A percentile compares a stretch with the other conserved stretches of the same genome.
Evolutionary conservation across 2,329 filamentous ascomycete species (phyloP).

Genomic region (Gremmenia infestans): DNA sequence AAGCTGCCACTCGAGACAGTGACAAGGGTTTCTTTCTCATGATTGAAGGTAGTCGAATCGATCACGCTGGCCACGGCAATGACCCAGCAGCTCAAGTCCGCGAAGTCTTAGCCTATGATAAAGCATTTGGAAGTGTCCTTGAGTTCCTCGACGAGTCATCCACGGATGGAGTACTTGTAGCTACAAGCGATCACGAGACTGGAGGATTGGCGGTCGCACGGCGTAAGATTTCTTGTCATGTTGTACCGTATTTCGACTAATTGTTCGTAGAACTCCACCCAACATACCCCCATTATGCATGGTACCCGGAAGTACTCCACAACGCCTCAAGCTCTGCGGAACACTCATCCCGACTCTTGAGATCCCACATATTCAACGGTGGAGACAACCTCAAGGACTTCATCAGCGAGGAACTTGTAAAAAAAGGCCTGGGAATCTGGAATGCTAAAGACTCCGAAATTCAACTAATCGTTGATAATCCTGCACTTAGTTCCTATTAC

Average conservation of each 20-base stretch:
- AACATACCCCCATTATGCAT: slow-evolving; percentile 64
- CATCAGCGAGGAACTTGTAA: slow-evolving; percentile 63
- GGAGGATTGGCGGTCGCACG: slow-evolving; percentile 80
- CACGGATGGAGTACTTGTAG: slow-evolving; percentile 74
- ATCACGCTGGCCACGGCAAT: slow-evolving; percentile 86
- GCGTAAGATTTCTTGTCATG: slow-evolving; percentile 44
- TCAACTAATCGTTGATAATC: slow-evolving; percentile 53
- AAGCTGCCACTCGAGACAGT: slow-evolving; percentile 72
- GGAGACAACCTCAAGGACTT: slow-evolving; percentile 47
- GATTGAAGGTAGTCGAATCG: slow-evolving; percentile 95
- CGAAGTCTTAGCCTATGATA: slow-evolving; percentile 94
- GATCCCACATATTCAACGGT: slow-evolving; percentile 45
- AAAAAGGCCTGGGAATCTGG: slow-evolving; percentile 67
- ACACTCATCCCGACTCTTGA: slow-evolving; percentile 59
- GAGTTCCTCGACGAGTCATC: slow-evolving; percentile 75
- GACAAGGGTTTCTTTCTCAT: slow-evolving; percentile 97
- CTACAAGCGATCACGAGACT: slow-evolving; percentile 94
- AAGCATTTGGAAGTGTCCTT: slow-evolving; percentile 73
- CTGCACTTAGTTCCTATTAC: slow-evolving; percentile 47
- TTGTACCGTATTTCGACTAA: not conserved
- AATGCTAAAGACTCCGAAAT: slow-evolving; percentile 72
- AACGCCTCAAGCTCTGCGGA: slow-evolving; percentile 74
- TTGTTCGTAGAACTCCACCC: slow-evolving; percentile 46
- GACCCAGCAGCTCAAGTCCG: slow-evolving; percentile 80
- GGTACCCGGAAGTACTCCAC: slow-evolving; percentile 78